A percentile compares a stretch with the other conserved stretches of the same genome.
Conservation (phyloP, 164 flowering plant genomes). For the Platanus orientalis region DNA sequence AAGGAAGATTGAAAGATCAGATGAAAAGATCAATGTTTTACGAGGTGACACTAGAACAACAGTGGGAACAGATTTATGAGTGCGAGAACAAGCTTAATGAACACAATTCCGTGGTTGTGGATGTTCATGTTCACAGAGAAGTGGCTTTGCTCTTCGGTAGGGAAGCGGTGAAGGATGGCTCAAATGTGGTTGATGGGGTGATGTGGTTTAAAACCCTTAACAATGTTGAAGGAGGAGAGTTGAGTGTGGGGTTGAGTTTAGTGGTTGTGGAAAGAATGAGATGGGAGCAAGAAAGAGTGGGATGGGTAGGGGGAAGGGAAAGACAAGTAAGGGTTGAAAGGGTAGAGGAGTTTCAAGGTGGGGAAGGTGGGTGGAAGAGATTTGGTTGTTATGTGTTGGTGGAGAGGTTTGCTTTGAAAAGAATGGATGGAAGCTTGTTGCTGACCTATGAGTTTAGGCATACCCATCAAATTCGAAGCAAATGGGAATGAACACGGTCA, state of each 20-base stretch:
- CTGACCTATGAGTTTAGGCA: constrained; percentile 44
- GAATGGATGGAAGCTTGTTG: constrained; percentile 50
- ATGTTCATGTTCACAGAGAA: too few relatives aligned
- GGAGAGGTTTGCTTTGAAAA: constrained; percentile 51
- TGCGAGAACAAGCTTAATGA: too few relatives aligned
- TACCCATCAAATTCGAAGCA: constrained; percentile 31
- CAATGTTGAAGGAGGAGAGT: not conserved
- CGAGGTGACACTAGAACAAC: too few relatives aligned
- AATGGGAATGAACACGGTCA: constrained; percentile 42
- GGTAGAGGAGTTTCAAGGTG: constrained; percentile 26
- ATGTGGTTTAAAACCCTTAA: too few relatives aligned
- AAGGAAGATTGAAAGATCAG: too few relatives aligned
- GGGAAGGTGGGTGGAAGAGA: constrained; percentile 25
- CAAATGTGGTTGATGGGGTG: too few relatives aligned
- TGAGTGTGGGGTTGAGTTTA: constrained; percentile 23
- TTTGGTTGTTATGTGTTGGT: constrained; percentile 50
- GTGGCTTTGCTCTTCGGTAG: too few relatives aligned
- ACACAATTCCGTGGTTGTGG: too few relatives aligned
- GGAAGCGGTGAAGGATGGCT: too few relatives aligned
- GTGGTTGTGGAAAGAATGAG: constrained; percentile 34
- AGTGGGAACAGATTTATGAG: too few relatives aligned
- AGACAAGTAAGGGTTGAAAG: constrained; percentile 29
- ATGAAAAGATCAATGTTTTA: too few relatives aligned
- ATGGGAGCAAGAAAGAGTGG: constrained; percentile 48
- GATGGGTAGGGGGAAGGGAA: constrained; percentile 28